Base-by-base conservation (phyloP, 176 grass and related monocot genomes). In the Thinopyrum elongatum region DNA sequence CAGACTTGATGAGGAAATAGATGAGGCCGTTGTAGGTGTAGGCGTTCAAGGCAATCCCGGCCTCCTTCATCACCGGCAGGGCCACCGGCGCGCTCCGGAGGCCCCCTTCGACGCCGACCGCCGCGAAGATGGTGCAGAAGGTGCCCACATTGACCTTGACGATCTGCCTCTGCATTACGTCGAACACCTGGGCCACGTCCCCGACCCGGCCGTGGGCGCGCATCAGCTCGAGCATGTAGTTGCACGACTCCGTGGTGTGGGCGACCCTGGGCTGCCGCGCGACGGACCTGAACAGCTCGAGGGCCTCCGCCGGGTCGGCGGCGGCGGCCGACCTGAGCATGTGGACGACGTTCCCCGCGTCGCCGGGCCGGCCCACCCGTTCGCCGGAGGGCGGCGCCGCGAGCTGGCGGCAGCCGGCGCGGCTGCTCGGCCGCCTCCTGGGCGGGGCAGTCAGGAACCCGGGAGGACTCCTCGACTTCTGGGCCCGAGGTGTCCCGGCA, bases 161-260 rank as follows among this genome's bases (percentile, higher is more conserved):
- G 16, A 95, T 85, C 84, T 94, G 93, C 79, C 41, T 92, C 86
- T 98, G 96, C 96, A 98, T 98, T 84, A 95, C 41, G 84, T 98
- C 91, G 79, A 98, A 98, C 88, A 98, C 96, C 82, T 80, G 60
- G 35, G 89, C 88, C 91, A 98, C 90, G 65, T 98, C 96, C 66
- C 57, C 81, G 36, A 94, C 79, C 51, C 82, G 89, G 44, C 88
- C 96, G 38, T 88, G 88, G 28, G 63, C 77, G 36, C 86, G 83
- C 93, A 98, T 89, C 14, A 92, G 83, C 53, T 98, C 96, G 28
- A 98, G 96, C 93, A 98, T 95, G 88, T 94, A 92, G 91, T 98
- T 92, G 84, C 85, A 95, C 15, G 96, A 98, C 71, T 89, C 93
- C 14, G 96, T 98, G 12, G 93, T 95, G 83, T 94, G 93, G 39